A percentile compares a stretch with the other conserved stretches of the same genome.
These are phyloP conservation scores for Fraxinus platypoda DNA, from an alignment of 305 asterid genomes.

Conservation along the genomic window DNA sequence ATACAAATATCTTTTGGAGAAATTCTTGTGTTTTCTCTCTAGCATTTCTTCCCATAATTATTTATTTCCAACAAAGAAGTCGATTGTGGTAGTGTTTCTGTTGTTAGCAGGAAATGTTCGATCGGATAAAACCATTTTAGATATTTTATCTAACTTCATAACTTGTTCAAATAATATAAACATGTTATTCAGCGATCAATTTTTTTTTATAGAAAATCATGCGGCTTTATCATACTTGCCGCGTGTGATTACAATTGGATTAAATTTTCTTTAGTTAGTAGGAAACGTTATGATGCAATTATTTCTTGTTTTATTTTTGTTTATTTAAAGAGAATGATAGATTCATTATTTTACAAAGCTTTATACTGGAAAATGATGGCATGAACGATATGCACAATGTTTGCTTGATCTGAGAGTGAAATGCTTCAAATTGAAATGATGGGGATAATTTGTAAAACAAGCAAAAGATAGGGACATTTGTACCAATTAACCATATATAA, in stretches of 20 bases:
- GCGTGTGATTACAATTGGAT: background rate
- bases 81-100: no score
- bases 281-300: background rate
- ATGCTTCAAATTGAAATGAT: background rate
- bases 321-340: no score
- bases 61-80: no score
- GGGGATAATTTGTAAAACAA: background rate
- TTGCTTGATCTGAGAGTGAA: background rate
- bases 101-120: no score
- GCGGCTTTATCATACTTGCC: background rate
- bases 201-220: background rate
- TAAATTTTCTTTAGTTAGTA: background rate
- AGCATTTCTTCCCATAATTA: no score
- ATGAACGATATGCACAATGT: background rate
- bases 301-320: no score
- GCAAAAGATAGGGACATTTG: no score
- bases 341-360: background rate
- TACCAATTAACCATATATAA: no score
- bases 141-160: background rate
- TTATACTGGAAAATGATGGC: background rate
- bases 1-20: no score
- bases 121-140: background rate
- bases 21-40: no score
- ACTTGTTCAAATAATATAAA: background rate
- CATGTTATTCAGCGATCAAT: background rate